Evolutionary conservation across 2,329 filamentous ascomycete species (phyloP).

Genomic region (Fulvia fulva): DNA sequence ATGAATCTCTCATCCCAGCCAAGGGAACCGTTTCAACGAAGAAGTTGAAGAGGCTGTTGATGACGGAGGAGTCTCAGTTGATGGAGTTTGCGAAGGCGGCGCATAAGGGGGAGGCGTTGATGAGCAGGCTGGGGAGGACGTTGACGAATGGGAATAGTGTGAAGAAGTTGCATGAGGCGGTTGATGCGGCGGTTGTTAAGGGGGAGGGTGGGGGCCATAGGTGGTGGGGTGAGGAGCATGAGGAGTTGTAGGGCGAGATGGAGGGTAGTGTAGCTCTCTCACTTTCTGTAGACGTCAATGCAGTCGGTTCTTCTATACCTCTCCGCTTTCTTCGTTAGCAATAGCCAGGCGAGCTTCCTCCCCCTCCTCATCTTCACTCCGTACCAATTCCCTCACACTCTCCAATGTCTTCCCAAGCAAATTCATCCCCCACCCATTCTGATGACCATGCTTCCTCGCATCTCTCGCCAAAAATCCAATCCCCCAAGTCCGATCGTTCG

Average conservation of each 20-base stretch:
- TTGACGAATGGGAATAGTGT: not conserved
- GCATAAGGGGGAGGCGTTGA: not conserved
- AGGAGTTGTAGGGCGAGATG: not conserved
- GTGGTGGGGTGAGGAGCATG: not conserved
- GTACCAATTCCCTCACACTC: not conserved
- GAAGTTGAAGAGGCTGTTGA: not conserved
- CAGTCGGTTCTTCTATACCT: too few relatives aligned
- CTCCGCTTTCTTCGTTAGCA: not conserved
- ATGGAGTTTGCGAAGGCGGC: not conserved
- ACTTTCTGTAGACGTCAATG: too few relatives aligned
- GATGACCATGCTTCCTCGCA: slow-evolving; percentile 37
- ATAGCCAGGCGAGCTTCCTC: not conserved
- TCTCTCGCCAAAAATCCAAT: slow-evolving; percentile 55
- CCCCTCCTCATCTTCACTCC: not conserved
- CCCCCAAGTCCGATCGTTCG: slow-evolving; percentile 62
- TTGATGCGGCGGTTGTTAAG: not conserved
- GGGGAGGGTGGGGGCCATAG: not conserved
- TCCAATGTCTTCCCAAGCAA: not conserved
- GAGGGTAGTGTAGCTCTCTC: too few relatives aligned
- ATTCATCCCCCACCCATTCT: slow-evolving; percentile 51
- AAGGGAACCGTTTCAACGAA: not conserved
- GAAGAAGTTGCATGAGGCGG: not conserved
- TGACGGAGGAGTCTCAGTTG: not conserved
- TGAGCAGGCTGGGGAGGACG: not conserved
- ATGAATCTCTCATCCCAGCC: not conserved